phyloP scores from a whole-genome alignment of 106 monocot species.

The Dactylorhiza incarnata region DNA sequence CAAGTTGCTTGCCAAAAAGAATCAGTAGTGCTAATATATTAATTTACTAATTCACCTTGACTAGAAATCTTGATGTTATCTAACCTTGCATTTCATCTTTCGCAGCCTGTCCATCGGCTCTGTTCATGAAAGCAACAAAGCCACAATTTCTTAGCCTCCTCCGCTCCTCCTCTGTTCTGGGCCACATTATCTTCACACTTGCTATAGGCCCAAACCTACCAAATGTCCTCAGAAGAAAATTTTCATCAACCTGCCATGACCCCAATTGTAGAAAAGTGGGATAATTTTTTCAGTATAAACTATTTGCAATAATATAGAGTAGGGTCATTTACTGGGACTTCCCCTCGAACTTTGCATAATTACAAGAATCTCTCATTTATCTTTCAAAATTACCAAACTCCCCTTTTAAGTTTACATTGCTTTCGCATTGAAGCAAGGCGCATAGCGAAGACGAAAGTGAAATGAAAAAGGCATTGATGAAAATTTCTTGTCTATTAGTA shows the following conservation, averaged over 20 bases:
- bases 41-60: not conserved
- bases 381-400: no score
- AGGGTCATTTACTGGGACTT: no score
- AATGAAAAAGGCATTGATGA: no score
- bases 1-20: no score
- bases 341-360: no score
- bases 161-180: slow-evolving; percentile 96
- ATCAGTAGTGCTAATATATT: not conserved
- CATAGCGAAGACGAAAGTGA: no score
- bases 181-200: slow-evolving; percentile 99
- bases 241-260: slow-evolving; percentile 84
- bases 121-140: slow-evolving; percentile 99
- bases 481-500: no score
- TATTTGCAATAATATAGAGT: not conserved
- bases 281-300: not conserved
- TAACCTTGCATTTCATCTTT: slow-evolving; percentile 99
- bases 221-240: slow-evolving; percentile 97
- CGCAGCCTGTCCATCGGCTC: slow-evolving; percentile 93
- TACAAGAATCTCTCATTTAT: no score
- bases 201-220: slow-evolving; percentile 99
- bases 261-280: slow-evolving; percentile 3
- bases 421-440: no score
- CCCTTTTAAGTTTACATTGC: no score
- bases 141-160: slow-evolving; percentile 96
- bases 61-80: not conserved